Evolutionary conservation across 345 rosid species (phyloP).

Genomic region (Ceriops decandra): DNA sequence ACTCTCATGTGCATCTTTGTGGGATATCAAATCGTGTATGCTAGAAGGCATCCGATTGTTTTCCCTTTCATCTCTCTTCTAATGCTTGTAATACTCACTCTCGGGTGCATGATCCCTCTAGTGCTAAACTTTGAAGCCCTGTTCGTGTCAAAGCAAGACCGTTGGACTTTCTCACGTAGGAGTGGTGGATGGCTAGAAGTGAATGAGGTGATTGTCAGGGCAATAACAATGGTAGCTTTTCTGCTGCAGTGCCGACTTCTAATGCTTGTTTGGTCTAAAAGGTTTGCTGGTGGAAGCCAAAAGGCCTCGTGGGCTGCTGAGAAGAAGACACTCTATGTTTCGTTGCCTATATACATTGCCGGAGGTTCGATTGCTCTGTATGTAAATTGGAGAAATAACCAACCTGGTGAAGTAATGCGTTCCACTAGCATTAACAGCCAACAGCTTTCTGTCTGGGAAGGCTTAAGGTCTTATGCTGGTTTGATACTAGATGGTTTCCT

Average conservation of each 20-base stretch:
- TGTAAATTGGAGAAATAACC: constrained; percentile 13
- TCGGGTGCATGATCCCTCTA: constrained; percentile 23
- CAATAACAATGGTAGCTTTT: constrained; percentile 19
- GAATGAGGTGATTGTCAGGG: constrained; percentile 26
- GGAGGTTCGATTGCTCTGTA: constrained; percentile 18
- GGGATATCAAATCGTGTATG: constrained; percentile 20
- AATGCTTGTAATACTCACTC: constrained; percentile 22
- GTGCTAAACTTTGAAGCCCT: constrained; percentile 28
- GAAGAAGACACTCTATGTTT: constrained; percentile 20
- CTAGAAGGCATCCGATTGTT: constrained; percentile 16
- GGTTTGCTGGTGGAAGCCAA: constrained; percentile 5
- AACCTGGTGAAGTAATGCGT: not conserved
- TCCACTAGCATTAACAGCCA: not conserved
- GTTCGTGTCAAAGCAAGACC: constrained; percentile 7
- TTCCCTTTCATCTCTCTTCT: constrained; percentile 19
- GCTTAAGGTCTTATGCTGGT: constrained; percentile 24
- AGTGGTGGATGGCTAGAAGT: constrained; percentile 16
- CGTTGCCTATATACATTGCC: constrained; percentile 13
- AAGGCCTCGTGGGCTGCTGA: constrained; percentile 25
- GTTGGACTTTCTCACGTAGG: not conserved
- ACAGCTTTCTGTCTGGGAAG: constrained; percentile 14
- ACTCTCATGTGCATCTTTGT: constrained; percentile 20
- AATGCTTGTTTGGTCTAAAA: constrained; percentile 16
- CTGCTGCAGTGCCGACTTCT: constrained; percentile 27
- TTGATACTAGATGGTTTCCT: constrained; percentile 27